Conservation (phyloP, 371 early-diverging fungal species). For the Mortierella sp. region DNA sequence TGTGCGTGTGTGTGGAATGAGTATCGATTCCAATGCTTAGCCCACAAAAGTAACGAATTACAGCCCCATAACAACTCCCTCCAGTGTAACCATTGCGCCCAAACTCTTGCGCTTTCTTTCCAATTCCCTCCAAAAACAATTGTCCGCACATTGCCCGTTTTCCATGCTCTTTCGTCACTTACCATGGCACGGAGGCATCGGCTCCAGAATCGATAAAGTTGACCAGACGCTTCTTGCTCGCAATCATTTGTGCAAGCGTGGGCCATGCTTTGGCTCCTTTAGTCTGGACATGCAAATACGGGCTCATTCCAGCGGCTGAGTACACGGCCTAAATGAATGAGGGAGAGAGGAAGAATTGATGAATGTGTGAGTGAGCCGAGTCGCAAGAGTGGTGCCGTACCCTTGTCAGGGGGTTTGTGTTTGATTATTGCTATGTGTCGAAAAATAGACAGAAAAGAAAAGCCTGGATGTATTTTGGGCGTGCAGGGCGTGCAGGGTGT, state of each 20-base stretch:
- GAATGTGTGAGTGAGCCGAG: not conserved
- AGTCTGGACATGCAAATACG: constrained; percentile 67
- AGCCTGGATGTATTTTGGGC: constrained; percentile 1
- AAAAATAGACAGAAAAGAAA: constrained; percentile 2
- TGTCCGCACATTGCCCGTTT: no score
- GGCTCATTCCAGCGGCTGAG: constrained; percentile 70
- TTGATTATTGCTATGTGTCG: constrained; percentile 5
- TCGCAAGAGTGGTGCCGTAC: no score
- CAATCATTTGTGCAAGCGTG: constrained; percentile 75
- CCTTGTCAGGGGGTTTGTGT: not conserved
- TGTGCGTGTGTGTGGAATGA: not conserved
- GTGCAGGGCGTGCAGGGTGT: not conserved
- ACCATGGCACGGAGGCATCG: constrained; percentile 73
- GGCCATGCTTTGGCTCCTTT: constrained; percentile 72
- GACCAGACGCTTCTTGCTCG: constrained; percentile 74
- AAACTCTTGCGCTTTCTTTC: not conserved
- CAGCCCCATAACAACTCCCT: not conserved
- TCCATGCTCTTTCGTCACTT: not conserved
- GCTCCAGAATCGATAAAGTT: constrained; percentile 74
- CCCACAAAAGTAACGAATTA: not conserved
- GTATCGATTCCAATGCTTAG: not conserved
- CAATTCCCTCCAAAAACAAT: not conserved
- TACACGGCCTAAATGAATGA: constrained; percentile 59
- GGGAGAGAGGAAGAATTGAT: not conserved
- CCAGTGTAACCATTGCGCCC: not conserved